A percentile compares a stretch with the other conserved stretches of the same genome.
phyloP scores from a whole-genome alignment of 805 yeast species.

The Candida alai region DNA sequence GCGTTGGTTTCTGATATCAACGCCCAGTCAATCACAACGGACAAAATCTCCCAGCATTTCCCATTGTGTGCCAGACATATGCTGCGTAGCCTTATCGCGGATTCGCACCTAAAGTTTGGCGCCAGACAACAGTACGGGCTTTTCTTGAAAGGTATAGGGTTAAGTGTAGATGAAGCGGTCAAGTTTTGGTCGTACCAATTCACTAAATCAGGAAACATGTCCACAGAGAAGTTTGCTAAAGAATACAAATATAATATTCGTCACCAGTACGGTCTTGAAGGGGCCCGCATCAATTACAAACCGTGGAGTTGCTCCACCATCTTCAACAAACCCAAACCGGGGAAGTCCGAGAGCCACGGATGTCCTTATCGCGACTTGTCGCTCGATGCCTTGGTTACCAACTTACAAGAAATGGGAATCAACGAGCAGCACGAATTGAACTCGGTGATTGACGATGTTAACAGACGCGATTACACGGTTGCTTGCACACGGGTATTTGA shows the following conservation, averaged over 20 bases:
- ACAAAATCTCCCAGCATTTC: slow-evolving; percentile 56
- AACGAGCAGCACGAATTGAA: slow-evolving; percentile 53
- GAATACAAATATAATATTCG: slow-evolving; percentile 86
- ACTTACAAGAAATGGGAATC: slow-evolving; percentile 63
- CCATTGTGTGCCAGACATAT: slow-evolving; percentile 79
- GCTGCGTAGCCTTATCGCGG: slow-evolving; percentile 53
- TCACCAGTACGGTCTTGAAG: slow-evolving; percentile 90
- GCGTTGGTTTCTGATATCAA: slow-evolving; percentile 45
- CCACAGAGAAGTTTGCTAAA: slow-evolving; percentile 75
- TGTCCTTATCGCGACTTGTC: slow-evolving; percentile 85
- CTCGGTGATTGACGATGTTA: slow-evolving; percentile 64
- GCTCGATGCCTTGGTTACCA: slow-evolving; percentile 55
- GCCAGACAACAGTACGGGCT: slow-evolving; percentile 85
- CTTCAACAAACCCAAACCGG: slow-evolving; percentile 65
- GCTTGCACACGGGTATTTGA: slow-evolving; percentile 93
- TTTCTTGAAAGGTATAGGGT: slow-evolving; percentile 87
- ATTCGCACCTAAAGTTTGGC: slow-evolving; percentile 72
- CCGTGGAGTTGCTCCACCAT: slow-evolving; percentile 86
- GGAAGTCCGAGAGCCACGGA: slow-evolving; percentile 74
- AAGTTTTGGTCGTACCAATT: slow-evolving; percentile 80
- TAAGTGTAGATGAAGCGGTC: slow-evolving; percentile 81
- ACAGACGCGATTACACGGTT: slow-evolving; percentile 66
- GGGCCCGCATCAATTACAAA: slow-evolving; percentile 77
- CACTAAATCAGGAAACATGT: slow-evolving; percentile 47
- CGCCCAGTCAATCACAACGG: slow-evolving; percentile 54